Percentiles rank a stretch among this genome's conserved stretches.
phyloP scores from a whole-genome alignment of 1,139 yeast species.

The Yamadazyma diospyri region DNA sequence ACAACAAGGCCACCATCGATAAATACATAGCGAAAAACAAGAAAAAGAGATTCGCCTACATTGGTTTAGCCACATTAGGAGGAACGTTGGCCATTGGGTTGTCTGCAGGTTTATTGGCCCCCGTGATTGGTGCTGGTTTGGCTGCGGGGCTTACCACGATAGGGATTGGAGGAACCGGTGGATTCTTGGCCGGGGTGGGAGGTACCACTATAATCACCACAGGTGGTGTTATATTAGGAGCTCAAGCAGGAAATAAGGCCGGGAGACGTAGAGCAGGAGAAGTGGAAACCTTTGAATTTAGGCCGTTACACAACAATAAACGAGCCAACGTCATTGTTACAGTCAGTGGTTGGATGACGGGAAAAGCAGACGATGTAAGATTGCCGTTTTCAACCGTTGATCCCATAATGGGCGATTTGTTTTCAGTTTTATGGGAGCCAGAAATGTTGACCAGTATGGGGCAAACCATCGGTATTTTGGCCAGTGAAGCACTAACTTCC shows the following conservation, averaged over 20 bases:
- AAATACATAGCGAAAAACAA: conserved; percentile 63
- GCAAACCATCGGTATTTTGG: conserved; percentile 88
- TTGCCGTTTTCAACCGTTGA: conserved; percentile 95
- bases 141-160: conserved; percentile 96
- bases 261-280: conserved; percentile 87
- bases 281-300: conserved; percentile 88
- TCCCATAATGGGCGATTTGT: conserved; percentile 96
- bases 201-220: conserved; percentile 94
- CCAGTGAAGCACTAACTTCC: conserved; percentile 89
- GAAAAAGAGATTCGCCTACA: conserved; percentile 72
- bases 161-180: conserved; percentile 88
- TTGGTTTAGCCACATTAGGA: conserved; percentile 95
- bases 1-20: conserved; percentile 69
- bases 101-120: conserved; percentile 93
- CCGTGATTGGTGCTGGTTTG: conserved; percentile 96
- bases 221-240: conserved; percentile 89
- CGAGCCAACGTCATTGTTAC: conserved; percentile 86
- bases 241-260: conserved; percentile 80
- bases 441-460: conserved; percentile 96
- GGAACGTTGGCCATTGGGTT: conserved; percentile 93
- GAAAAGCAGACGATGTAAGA: conserved; percentile 92
- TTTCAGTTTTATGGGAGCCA: conserved; percentile 94
- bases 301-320: conserved; percentile 88
- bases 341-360: conserved; percentile 97
- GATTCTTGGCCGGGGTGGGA: conserved; percentile 94